Conservation (phyloP, 345 rosid genomes). For the Heritiera fomes region DNA sequence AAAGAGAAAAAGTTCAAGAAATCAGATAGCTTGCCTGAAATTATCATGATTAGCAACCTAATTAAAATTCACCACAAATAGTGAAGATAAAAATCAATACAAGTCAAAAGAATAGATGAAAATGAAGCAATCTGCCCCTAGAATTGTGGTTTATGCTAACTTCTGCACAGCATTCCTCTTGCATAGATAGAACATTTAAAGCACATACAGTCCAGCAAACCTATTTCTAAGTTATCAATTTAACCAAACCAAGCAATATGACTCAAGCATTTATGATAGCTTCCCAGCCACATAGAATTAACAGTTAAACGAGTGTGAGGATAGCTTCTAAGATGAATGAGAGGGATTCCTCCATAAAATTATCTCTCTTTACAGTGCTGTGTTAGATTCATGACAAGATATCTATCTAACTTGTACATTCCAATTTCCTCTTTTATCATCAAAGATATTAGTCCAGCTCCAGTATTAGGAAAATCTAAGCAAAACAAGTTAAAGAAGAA, state of each 20-base stretch:
- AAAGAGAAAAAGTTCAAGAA: background rate
- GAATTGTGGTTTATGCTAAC: background rate
- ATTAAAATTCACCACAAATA: background rate
- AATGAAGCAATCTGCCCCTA: background rate
- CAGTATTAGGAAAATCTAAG: background rate
- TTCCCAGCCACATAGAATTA: background rate
- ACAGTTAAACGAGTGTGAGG: background rate
- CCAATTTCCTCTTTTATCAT: background rate
- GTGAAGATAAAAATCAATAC: background rate
- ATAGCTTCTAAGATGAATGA: background rate
- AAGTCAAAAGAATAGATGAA: background rate
- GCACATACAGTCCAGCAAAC: background rate
- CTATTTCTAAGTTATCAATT: background rate
- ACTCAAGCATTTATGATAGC: background rate
- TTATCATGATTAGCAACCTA: conserved; percentile 11
- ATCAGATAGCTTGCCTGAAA: background rate
- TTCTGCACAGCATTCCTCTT: background rate
- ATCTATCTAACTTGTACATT: background rate
- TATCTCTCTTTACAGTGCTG: background rate
- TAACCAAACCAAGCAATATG: background rate
- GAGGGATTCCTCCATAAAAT: background rate
- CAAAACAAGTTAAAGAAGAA: background rate
- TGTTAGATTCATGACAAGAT: background rate
- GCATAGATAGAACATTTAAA: background rate
- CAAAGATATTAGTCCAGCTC: background rate